A percentile compares a stretch with the other conserved stretches of the same genome.
These are phyloP conservation scores for Colletotrichum navitas DNA, from an alignment of 2,329 filamentous ascomycete species.

Conservation along the genomic window DNA sequence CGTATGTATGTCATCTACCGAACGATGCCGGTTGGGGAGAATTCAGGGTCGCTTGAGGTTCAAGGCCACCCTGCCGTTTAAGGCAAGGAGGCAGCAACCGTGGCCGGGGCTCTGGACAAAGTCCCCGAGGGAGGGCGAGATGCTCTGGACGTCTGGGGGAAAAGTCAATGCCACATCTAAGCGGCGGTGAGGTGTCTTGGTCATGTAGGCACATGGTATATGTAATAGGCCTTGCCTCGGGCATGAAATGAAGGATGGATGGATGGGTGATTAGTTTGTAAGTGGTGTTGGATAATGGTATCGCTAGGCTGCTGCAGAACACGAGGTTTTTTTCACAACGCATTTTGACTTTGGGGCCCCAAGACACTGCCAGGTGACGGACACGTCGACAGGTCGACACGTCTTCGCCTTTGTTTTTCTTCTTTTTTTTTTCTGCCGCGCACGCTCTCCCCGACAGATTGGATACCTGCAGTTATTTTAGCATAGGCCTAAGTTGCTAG, in stretches of 20 bases:
- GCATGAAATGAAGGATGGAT: too few relatives aligned
- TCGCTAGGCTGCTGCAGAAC: background rate
- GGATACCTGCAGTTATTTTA: conserved; percentile 26
- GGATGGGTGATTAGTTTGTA: background rate
- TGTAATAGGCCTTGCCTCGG: too few relatives aligned
- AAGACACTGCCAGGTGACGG: conserved; percentile 23
- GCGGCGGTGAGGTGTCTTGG: conserved; percentile 38
- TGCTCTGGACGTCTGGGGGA: background rate
- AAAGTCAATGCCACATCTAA: conserved; percentile 15
- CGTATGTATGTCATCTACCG: conserved; percentile 41
- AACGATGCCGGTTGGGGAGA: conserved; percentile 10
- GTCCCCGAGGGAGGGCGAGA: conserved; percentile 7
- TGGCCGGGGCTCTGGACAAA: background rate
- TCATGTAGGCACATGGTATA: background rate
- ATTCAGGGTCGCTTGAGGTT: background rate
- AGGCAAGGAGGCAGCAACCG: background rate
- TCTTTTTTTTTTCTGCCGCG: too few relatives aligned
- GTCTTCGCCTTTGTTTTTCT: background rate
- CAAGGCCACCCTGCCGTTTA: background rate
- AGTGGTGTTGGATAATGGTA: conserved; percentile 8
- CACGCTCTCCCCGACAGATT: background rate
- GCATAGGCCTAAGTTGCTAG: conserved; percentile 15
- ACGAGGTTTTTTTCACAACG: background rate
- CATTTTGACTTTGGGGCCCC: background rate
- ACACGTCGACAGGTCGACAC: conserved; percentile 5